A percentile compares a stretch with the other conserved stretches of the same genome.
Evolutionary conservation across 257 asterid species (phyloP).

Genomic region (Solanum sitiens): DNA sequence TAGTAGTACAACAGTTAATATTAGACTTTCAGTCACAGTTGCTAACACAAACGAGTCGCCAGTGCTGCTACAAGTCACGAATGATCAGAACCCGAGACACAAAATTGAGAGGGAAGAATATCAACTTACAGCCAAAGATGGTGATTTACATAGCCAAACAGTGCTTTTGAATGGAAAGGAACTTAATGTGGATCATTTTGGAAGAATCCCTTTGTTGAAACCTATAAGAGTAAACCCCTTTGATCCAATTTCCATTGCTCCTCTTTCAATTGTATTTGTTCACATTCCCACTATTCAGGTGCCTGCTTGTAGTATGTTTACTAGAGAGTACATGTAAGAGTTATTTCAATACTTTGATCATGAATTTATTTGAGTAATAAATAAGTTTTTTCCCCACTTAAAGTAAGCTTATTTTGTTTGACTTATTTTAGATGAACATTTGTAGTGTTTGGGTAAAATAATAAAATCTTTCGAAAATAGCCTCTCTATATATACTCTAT

Average conservation of each 20-base stretch:
- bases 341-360: background rate
- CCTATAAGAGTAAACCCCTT: slow-evolving; percentile 30
- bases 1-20: slow-evolving; percentile 31
- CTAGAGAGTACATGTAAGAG: background rate
- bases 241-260: slow-evolving; percentile 42
- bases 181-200: slow-evolving; percentile 34
- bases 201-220: slow-evolving; percentile 49
- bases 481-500: too few species aligned
- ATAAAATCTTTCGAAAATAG: too few species aligned
- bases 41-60: slow-evolving; percentile 14
- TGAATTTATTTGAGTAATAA: background rate
- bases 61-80: background rate
- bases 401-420: too few species aligned
- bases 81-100: background rate
- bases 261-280: slow-evolving; percentile 63
- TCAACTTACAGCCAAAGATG: slow-evolving; percentile 58
- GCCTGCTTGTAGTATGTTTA: slow-evolving; percentile 38
- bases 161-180: slow-evolving; percentile 60
- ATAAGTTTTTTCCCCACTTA: too few species aligned
- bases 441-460: too few species aligned
- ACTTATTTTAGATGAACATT: too few species aligned
- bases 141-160: slow-evolving; percentile 69
- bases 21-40: slow-evolving; percentile 25
- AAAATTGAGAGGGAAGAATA: slow-evolving; percentile 50
- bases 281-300: slow-evolving; percentile 41